Conservation (phyloP, 805 yeast species). For the Hanseniaspora lindneri region DNA sequence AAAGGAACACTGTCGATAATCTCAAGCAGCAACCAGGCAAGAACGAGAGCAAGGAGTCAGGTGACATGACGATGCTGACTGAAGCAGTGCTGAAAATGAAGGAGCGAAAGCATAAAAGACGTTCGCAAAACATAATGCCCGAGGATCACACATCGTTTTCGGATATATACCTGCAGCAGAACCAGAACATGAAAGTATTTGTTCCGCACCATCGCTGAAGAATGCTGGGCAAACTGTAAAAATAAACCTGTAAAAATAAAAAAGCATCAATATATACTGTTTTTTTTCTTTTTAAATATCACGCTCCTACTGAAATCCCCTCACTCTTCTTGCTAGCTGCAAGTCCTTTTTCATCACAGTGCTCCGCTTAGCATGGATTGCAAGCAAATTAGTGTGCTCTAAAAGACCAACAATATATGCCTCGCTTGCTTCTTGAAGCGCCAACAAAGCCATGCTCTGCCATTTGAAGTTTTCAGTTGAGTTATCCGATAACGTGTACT, state of each 20-base stretch:
- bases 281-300: too few species aligned
- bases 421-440: slow-evolving; percentile 72
- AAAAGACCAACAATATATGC: slow-evolving; percentile 61
- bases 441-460: slow-evolving; percentile 68
- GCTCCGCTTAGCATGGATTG: slow-evolving; percentile 71
- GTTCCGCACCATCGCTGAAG: slow-evolving; percentile 10
- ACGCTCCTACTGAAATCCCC: slow-evolving; percentile 36
- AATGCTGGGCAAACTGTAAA: not conserved
- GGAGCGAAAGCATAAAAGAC: slow-evolving; percentile 3
- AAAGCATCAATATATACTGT: too few species aligned
- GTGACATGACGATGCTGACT: slow-evolving; percentile 12
- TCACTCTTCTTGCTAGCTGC: slow-evolving; percentile 64
- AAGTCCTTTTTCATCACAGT: slow-evolving; percentile 77
- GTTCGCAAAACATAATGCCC: not conserved
- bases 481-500: slow-evolving; percentile 32
- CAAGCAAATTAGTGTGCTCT: slow-evolving; percentile 68
- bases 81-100: slow-evolving; percentile 11
- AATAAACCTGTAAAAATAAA: too few species aligned
- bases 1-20: not conserved
- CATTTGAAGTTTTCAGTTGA: slow-evolving; percentile 46
- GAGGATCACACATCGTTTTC: not conserved
- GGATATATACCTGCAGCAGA: not conserved
- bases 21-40: not conserved
- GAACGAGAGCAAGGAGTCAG: not conserved
- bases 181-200: slow-evolving; percentile 2